phyloP scores from a whole-genome alignment of 345 rosid species.

The Durio zibethinus region DNA sequence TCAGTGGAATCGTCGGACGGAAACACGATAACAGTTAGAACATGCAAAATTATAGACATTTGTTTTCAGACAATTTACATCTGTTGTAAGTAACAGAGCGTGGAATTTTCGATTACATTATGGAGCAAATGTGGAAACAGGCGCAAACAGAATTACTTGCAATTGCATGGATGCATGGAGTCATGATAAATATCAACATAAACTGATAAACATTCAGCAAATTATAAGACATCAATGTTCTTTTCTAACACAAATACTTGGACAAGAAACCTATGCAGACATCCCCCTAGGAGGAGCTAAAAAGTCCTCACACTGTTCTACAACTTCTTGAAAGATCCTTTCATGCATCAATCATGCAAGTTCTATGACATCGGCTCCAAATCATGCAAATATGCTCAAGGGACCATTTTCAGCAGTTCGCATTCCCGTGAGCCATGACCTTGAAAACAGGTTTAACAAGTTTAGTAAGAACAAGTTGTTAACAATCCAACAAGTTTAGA shows the following conservation, averaged over 20 bases:
- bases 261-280: background rate
- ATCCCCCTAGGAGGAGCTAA: background rate
- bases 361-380: background rate
- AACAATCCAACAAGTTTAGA: background rate
- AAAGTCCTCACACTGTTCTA: background rate
- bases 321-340: constrained; percentile 10
- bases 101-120: background rate
- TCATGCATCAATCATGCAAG: too few relatives aligned
- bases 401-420: constrained; percentile 63
- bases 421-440: constrained; percentile 66
- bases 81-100: too few relatives aligned
- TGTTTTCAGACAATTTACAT: background rate
- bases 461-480: background rate
- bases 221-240: background rate
- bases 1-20: too few relatives aligned
- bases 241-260: background rate
- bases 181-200: background rate
- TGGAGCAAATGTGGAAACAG: background rate
- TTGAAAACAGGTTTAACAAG: constrained; percentile 25
- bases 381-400: constrained; percentile 63
- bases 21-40: too few relatives aligned
- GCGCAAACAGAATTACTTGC: background rate
- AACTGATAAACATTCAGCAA: background rate
- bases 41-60: too few relatives aligned
- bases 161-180: background rate